Evolutionary conservation across 2,329 filamentous ascomycete genomes (phyloP).

Genomic region (Alternaria novae-zelandiae): DNA sequence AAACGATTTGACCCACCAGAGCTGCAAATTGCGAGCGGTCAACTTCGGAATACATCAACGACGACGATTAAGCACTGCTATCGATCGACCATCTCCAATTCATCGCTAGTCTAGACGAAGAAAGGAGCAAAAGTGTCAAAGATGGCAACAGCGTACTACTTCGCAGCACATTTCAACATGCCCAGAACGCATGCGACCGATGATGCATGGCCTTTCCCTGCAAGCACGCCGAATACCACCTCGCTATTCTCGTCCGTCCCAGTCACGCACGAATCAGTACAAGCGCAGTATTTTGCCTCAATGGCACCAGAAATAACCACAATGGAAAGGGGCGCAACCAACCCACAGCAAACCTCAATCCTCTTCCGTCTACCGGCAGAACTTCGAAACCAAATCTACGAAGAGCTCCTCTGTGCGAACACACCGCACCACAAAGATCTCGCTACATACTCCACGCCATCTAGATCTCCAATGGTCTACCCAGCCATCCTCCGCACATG

Average conservation of each 20-base stretch:
- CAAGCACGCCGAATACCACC: background rate
- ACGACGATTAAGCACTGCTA: background rate
- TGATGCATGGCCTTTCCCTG: background rate
- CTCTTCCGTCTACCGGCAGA: conserved; percentile 63
- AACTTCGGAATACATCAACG: background rate
- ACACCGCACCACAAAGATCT: conserved; percentile 17
- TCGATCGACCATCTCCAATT: too few relatives aligned
- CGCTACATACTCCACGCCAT: conserved; percentile 4
- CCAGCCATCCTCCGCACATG: conserved; percentile 52
- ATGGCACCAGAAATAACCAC: background rate
- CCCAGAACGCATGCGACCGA: background rate
- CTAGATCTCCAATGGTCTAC: conserved; percentile 34
- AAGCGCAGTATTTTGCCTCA: background rate
- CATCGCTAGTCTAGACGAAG: background rate
- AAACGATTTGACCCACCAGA: background rate
- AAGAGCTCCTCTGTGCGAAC: conserved; percentile 43
- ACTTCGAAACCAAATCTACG: conserved; percentile 65
- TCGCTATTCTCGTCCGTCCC: background rate
- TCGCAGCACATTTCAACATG: conserved; percentile 28
- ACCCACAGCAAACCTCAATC: conserved; percentile 19
- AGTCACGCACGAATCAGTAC: background rate
- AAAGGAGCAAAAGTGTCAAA: background rate
- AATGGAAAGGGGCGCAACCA: conserved; percentile 7
- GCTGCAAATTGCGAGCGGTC: background rate
- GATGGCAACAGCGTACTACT: conserved; percentile 28